Base-by-base conservation (phyloP, 2,329 filamentous ascomycete species). In the Phyllosticta citriasiana region DNA sequence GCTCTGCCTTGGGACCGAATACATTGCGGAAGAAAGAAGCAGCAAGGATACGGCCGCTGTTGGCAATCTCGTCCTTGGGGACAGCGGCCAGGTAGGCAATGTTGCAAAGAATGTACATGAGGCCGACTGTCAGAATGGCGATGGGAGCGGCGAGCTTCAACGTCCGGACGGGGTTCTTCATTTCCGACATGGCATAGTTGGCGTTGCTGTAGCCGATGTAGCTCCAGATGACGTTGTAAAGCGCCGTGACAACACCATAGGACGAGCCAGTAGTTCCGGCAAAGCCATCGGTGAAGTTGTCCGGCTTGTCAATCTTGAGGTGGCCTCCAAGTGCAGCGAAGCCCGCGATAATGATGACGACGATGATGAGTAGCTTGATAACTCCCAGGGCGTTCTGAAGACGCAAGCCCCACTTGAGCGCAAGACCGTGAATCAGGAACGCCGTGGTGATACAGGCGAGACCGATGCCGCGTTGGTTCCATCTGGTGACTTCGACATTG, bases 191-290 rank as follows among this genome's bases (percentile, higher is more conserved):
- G 14, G 82, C 83, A 67, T 88, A 86, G 74, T 87, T 87, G 69
- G 84, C 85, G 70, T 87, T 88, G 74, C 79, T 82, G 77, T 86
- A 87, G 25, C 86, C 86, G 65, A 86, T 81, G 67, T 84, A 89
- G 63, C 81, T 84, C 81, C 85, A 88, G 67, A 88, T 85, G 64
- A 88, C 85, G 66, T 88, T 88, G 77, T 87, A 88, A 0, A 89
- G 74, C 0, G 86, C 85, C 1, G 83, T 88, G n/a, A 87, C 84
- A 35, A 87, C 79, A 55, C 84, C 84, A 65, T 88, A 88, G 1
- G 84, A 80, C 65, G 81, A 85, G 7, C 83, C 82, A 0, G 83
- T 86, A 4, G 86, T 88, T 8, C 86, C 86, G 55, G 81, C 79
- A 64, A 88, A 89, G 9, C 84, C 81, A 62, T 85, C 79, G 65